Conservation (phyloP, 163 green algal genomes). For the Scenedesmus sp. region DNA sequence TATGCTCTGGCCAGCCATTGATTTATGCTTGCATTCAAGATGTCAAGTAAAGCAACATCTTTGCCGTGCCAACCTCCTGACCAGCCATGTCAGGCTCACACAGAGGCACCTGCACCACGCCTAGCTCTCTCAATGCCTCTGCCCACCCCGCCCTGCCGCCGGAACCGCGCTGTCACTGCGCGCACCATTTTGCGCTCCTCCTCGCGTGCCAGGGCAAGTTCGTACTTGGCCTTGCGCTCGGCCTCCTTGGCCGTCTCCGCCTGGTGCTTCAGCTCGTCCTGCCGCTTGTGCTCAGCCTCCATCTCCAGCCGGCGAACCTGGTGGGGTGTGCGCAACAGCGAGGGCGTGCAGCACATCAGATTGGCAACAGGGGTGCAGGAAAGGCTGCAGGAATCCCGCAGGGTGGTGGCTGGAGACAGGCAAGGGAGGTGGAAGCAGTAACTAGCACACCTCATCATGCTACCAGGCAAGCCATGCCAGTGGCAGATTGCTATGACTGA, state of each 20-base stretch:
- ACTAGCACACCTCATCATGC: too few species aligned
- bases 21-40: too few species aligned
- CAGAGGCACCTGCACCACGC: too few species aligned
- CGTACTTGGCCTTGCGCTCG: constrained; percentile 80
- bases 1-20: too few species aligned
- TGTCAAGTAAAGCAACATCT: too few species aligned
- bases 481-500: neutral
- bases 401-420: too few species aligned
- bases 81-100: too few species aligned
- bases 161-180: neutral
- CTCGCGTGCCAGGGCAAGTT: constrained; percentile 73
- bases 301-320: constrained; percentile 64
- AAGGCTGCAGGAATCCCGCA: too few species aligned
- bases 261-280: constrained; percentile 72
- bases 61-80: too few species aligned
- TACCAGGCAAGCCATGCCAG: too few species aligned
- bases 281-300: constrained; percentile 62
- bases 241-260: constrained; percentile 68
- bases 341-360: neutral
- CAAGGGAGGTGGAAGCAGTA: too few species aligned
- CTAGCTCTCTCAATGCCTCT: neutral
- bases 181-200: constrained; percentile 69
- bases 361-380: neutral
- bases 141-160: neutral
- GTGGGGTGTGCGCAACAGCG: neutral